phyloP scores from a whole-genome alignment of 2,329 filamentous ascomycete species.

The Penicillium freii region DNA sequence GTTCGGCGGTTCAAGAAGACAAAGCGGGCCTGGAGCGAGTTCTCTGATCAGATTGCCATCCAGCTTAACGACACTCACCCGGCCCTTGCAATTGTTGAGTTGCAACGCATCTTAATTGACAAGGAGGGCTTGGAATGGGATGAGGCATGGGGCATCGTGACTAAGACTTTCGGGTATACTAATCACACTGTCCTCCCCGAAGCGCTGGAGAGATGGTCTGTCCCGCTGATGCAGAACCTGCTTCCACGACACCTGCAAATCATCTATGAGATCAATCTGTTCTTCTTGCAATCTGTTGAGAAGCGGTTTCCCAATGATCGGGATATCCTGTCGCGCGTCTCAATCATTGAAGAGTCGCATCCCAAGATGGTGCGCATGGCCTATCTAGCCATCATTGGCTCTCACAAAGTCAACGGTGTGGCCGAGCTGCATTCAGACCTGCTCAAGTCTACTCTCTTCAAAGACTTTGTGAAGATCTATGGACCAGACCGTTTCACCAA shows the following conservation, averaged over 20 bases:
- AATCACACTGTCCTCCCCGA: constrained; percentile 98
- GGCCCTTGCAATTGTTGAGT: constrained; percentile 90
- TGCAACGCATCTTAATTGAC: constrained; percentile 89
- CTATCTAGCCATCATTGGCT: constrained; percentile 88
- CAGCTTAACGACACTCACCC: constrained; percentile 98
- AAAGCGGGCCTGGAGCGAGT: constrained; percentile 84
- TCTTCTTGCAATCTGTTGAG: constrained; percentile 88
- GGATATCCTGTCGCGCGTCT: constrained; percentile 82
- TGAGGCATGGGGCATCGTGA: constrained; percentile 80
- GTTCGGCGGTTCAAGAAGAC: constrained; percentile 98
- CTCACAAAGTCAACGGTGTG: constrained; percentile 98
- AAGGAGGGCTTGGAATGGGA: constrained; percentile 91
- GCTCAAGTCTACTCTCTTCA: constrained; percentile 99
- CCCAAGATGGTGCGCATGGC: constrained; percentile 99
- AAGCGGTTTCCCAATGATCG: constrained; percentile 85
- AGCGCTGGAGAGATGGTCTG: constrained; percentile 97
- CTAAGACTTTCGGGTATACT: constrained; percentile 84
- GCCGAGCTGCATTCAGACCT: constrained; percentile 96
- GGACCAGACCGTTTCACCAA: constrained; percentile 98
- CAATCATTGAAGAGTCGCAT: constrained; percentile 94
- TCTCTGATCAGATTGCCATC: constrained; percentile 92
- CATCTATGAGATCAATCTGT: constrained; percentile 96
- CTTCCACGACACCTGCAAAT: constrained; percentile 93
- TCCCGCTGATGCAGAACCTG: constrained; percentile 85
- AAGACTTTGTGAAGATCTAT: constrained; percentile 94